Conservation (phyloP, 2,329 filamentous ascomycete species). For the Talaromyces pinophilus region DNA sequence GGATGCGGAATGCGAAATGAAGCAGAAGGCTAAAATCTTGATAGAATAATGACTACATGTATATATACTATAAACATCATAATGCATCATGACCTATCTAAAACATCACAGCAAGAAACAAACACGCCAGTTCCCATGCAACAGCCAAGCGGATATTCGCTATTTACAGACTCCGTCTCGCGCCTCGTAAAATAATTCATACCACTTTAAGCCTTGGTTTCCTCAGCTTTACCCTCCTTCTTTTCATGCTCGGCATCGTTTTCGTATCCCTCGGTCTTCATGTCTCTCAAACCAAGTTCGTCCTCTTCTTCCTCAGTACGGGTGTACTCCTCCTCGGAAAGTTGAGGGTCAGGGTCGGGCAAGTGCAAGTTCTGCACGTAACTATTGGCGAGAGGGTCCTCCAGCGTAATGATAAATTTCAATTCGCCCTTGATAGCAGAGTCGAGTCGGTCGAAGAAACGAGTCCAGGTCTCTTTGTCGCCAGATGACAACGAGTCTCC, state of each 20-base stretch:
- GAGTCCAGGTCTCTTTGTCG: constrained; percentile 72
- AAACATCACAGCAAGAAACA: constrained; percentile 20
- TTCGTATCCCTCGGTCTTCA: constrained; percentile 88
- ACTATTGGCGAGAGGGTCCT: constrained; percentile 86
- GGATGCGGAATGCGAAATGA: neutral
- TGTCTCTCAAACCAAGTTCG: constrained; percentile 84
- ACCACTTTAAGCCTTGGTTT: constrained; percentile 26
- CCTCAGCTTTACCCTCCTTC: constrained; percentile 30
- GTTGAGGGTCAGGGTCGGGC: constrained; percentile 79
- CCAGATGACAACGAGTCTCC: constrained; percentile 74
- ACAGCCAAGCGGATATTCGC: neutral
- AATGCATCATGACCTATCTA: constrained; percentile 12
- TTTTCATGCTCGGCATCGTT: constrained; percentile 46
- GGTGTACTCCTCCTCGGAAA: constrained; percentile 78
- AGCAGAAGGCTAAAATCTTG: neutral
- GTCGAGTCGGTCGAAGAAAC: constrained; percentile 77
- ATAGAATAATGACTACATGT: constrained; percentile 2
- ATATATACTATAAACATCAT: constrained; percentile 3
- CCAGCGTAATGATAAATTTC: constrained; percentile 79
- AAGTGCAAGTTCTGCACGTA: constrained; percentile 86
- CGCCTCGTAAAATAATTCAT: constrained; percentile 6
- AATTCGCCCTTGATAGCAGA: constrained; percentile 76
- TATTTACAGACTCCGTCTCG: constrained; percentile 20
- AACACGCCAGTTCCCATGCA: constrained; percentile 19
- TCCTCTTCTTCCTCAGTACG: constrained; percentile 92